A percentile compares a stretch with the other conserved stretches of the same genome.
phyloP scores from a whole-genome alignment of 306 rosid genomes.

The Hippophae tibetana region DNA sequence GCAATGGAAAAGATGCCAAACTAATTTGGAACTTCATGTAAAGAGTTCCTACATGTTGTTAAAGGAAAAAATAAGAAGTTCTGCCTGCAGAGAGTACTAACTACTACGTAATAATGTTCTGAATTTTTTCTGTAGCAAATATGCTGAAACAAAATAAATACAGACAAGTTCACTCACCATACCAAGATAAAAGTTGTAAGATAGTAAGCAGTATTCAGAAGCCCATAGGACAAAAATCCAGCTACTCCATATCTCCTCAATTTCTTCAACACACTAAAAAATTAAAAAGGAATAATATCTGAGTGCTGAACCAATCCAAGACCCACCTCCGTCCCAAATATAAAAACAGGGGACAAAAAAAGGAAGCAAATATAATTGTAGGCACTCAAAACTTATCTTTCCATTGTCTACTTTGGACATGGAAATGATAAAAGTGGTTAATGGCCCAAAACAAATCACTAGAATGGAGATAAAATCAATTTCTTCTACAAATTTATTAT shows the following conservation, averaged over 20 bases:
- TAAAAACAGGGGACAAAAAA: too few species aligned
- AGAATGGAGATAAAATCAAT: too few species aligned
- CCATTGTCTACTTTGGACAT: too few species aligned
- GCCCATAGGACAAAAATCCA: slow-evolving; percentile 76
- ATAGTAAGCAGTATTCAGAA: slow-evolving; percentile 80
- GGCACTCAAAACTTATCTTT: too few species aligned
- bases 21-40: too few species aligned
- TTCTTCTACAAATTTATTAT: too few species aligned
- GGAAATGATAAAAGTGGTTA: too few species aligned
- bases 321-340: too few species aligned
- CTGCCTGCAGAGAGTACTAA: background rate
- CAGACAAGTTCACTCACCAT: slow-evolving; percentile 39
- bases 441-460: too few species aligned
- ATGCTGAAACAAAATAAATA: background rate
- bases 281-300: slow-evolving; percentile 1
- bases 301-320: too few species aligned
- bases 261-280: slow-evolving; percentile 46
- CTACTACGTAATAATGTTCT: background rate
- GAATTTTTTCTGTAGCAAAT: background rate
- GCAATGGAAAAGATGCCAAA: too few species aligned
- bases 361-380: too few species aligned
- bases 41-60: background rate
- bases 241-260: slow-evolving; percentile 72
- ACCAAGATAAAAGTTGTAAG: slow-evolving; percentile 69
- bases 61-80: background rate